Base-by-base conservation (phyloP, 139 green algal genomes). In the Chlamydomonas applanata region DNA sequence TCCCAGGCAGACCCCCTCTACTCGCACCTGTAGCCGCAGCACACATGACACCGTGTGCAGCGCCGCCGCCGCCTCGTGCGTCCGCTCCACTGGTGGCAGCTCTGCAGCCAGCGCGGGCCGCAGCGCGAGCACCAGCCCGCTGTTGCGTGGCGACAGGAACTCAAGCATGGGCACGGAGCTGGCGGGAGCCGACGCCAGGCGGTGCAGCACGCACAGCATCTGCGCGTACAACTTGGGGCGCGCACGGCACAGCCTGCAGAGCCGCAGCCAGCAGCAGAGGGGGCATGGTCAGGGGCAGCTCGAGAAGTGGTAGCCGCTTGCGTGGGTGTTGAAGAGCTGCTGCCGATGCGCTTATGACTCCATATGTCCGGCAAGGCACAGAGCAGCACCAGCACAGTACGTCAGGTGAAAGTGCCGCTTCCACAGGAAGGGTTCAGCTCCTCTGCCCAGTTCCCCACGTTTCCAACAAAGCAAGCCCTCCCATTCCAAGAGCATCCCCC, bases 21-120 rank as follows among this genome's bases (percentile, higher is more conserved):
- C n/a, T n/a, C 40, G 3, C 60, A 91, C 76, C 73, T 85, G 76
- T 32, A 92, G 75, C n/a, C 77, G 61, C 71, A 82, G 69, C 49
- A 86, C 65, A 70, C 71, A 83, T 20, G 86, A 84, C 2, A 73
- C 67, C 57, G 85, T 80, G 64, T 90, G 79, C 75, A 92, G 71
- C 22, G 72, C 62, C 0, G 77, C 66, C 3, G 54, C 56, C 40
- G 60, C 40, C 7, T 69, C 75, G 44, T 78, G 70, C 1, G 61
- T 40, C 7, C 54, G 35, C 40, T 49, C 34, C 40, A 70, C 56
- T 5, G 40, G 22, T 17, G 45, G 62, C 70, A 62, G n/a, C n/a
- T n/a, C n/a, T n/a, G n/a, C n/a, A n/a, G n/a, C n/a, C n/a, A n/a
- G 25, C 14, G 71, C 30, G 19, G 13, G 61, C 52, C 4, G 11